Evolutionary conservation across 768 basidiomycete genomes (phyloP).

Genomic region (Auricularia sp.): DNA sequence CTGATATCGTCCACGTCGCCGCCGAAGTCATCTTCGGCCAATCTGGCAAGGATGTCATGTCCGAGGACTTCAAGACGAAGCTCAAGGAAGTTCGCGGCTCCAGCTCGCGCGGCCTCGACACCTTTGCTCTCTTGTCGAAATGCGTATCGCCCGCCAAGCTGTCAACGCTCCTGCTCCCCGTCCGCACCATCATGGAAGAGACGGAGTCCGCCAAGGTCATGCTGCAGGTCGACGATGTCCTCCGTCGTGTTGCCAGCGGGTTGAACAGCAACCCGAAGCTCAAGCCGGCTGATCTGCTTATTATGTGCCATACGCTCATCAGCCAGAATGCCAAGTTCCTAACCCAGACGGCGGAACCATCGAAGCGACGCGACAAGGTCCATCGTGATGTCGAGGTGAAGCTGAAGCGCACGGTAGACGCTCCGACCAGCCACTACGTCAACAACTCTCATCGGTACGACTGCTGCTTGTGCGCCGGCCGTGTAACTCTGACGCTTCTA

Average conservation of each 20-base stretch:
- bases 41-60: conserved; percentile 77
- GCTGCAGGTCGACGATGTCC: conserved; percentile 77
- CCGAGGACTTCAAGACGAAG: conserved; percentile 89
- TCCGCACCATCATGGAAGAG: conserved; percentile 76
- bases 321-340: conserved; percentile 86
- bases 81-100: conserved; percentile 85
- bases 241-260: conserved; percentile 73
- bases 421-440: conserved; percentile 58
- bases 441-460: conserved; percentile 80
- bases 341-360: conserved; percentile 39
- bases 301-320: conserved; percentile 80
- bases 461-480: background rate
- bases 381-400: conserved; percentile 65
- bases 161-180: conserved; percentile 62
- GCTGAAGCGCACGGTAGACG: conserved; percentile 51
- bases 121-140: conserved; percentile 72
- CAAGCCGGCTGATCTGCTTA: conserved; percentile 57
- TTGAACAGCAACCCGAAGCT: conserved; percentile 75
- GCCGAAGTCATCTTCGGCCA: conserved; percentile 91
- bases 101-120: conserved; percentile 74
- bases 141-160: conserved; percentile 68
- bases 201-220: conserved; percentile 73
- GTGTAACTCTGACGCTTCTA: conserved; percentile 4
- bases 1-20: conserved; percentile 69
- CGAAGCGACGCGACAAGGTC: conserved; percentile 19